phyloP scores from a whole-genome alignment of 2,329 filamentous ascomycete species.

The Penicillium hordei region DNA sequence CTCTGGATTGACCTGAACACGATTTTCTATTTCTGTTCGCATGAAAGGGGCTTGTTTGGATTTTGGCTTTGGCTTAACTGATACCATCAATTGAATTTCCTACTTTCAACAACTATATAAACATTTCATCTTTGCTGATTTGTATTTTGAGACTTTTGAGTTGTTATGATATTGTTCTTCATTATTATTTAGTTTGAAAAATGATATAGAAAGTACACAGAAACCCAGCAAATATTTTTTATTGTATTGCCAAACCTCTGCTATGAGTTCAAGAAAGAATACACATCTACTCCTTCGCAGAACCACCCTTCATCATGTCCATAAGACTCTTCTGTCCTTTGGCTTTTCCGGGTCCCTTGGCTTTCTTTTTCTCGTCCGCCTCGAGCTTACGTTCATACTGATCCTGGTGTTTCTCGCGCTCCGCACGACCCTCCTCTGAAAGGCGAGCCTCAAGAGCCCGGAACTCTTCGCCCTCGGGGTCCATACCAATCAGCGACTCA shows the following conservation, averaged over 20 bases:
- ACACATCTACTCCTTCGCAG: constrained; percentile 12
- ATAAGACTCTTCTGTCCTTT: constrained; percentile 38
- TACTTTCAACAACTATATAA: not conserved
- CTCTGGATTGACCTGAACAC: constrained; percentile 8
- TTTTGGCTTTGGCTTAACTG: constrained; percentile 21
- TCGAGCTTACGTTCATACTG: constrained; percentile 74
- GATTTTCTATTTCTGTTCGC: constrained; percentile 14
- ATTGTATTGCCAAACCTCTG: not conserved
- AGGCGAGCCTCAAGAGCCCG: constrained; percentile 62
- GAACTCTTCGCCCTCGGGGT: constrained; percentile 73
- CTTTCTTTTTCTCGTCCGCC: constrained; percentile 54
- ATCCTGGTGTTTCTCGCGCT: constrained; percentile 72
- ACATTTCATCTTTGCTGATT: not conserved
- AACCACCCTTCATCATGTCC: constrained; percentile 34
- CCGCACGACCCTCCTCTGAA: constrained; percentile 64
- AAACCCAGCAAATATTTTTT: not conserved
- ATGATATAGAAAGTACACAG: not conserved
- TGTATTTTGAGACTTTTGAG: not conserved
- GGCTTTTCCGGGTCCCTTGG: constrained; percentile 41
- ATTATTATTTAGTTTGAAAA: not conserved
- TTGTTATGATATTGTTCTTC: not conserved
- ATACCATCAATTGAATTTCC: constrained; percentile 25
- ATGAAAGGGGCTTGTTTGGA: constrained; percentile 17
- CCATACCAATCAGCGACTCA: constrained; percentile 82
- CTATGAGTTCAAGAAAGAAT: not conserved